Conservation (phyloP, 75 land plant genomes). For the Sequoiadendron giganteum region DNA sequence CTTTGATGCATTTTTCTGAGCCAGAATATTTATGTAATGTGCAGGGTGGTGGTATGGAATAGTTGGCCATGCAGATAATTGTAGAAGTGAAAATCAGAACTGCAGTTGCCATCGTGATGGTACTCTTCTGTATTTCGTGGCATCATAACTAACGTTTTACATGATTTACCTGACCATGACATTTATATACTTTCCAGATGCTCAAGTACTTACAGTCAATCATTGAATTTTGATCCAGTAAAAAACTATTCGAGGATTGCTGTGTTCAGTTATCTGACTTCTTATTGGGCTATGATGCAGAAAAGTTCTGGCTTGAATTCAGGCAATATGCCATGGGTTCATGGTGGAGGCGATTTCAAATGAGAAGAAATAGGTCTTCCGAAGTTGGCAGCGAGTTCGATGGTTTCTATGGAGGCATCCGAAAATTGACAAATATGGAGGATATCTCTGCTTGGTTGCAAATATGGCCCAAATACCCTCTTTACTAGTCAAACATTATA, state of each 20-base stretch:
- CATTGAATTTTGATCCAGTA: neutral
- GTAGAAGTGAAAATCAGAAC: neutral
- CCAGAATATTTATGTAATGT: neutral
- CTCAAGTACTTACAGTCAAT: neutral
- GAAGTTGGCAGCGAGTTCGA: constrained; percentile 34
- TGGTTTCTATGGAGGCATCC: constrained; percentile 41
- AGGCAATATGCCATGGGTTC: constrained; percentile 8
- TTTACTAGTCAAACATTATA: constrained; percentile 16
- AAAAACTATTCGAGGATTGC: neutral
- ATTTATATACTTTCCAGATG: neutral
- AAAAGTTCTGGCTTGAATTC: constrained; percentile 7
- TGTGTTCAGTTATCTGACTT: neutral
- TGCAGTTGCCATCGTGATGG: constrained; percentile 17
- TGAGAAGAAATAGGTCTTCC: constrained; percentile 20
- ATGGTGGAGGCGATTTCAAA: neutral
- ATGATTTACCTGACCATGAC: neutral
- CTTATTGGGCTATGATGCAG: constrained; percentile 8
- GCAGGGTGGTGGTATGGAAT: constrained; percentile 25
- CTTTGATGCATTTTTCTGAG: neutral
- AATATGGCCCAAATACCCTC: constrained; percentile 29
- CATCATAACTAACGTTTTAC: neutral
- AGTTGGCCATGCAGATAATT: constrained; percentile 14
- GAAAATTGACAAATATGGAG: constrained; percentile 36
- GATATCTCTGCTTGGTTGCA: constrained; percentile 31
- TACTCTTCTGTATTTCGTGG: neutral